phyloP scores from a whole-genome alignment of 257 asterid species.

The Fraxinus quadrangulata region DNA sequence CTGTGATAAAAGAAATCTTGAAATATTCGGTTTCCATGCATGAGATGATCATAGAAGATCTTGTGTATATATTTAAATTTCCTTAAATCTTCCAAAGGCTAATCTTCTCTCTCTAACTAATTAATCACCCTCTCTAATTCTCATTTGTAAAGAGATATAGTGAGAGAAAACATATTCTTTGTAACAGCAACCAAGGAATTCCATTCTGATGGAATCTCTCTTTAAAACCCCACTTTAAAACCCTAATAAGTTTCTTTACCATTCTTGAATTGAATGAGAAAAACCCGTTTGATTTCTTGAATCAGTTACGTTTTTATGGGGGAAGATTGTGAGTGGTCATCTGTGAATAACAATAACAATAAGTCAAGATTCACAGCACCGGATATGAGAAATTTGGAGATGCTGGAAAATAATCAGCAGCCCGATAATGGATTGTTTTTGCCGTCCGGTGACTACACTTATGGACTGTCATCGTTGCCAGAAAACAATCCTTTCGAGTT shows the following conservation, averaged over 20 bases:
- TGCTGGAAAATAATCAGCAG: background rate
- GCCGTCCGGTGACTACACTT: background rate
- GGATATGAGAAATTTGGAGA: background rate
- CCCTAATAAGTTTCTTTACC: conserved; percentile 2
- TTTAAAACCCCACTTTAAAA: conserved; percentile 3
- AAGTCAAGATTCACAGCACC: background rate
- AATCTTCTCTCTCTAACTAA: background rate
- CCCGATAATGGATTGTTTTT: background rate
- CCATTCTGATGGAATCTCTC: background rate
- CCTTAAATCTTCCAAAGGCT: background rate
- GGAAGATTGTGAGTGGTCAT: background rate
- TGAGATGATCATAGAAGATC: background rate
- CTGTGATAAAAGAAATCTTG: background rate
- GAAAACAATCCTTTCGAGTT: background rate
- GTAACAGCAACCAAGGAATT: conserved; percentile 7
- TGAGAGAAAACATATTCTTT: background rate
- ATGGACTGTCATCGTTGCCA: background rate
- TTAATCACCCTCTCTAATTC: background rate
- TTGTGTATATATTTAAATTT: background rate
- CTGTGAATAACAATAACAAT: background rate
- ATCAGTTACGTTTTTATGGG: background rate
- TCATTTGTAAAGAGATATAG: background rate
- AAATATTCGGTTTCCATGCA: conserved; percentile 3
- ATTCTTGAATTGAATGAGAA: background rate
- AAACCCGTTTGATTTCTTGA: background rate